Percentiles rank a stretch among this genome's conserved stretches.
These are phyloP conservation scores for Xylariaceae sp. DNA, from an alignment of 2,329 filamentous ascomycete species.

Conservation along the genomic window DNA sequence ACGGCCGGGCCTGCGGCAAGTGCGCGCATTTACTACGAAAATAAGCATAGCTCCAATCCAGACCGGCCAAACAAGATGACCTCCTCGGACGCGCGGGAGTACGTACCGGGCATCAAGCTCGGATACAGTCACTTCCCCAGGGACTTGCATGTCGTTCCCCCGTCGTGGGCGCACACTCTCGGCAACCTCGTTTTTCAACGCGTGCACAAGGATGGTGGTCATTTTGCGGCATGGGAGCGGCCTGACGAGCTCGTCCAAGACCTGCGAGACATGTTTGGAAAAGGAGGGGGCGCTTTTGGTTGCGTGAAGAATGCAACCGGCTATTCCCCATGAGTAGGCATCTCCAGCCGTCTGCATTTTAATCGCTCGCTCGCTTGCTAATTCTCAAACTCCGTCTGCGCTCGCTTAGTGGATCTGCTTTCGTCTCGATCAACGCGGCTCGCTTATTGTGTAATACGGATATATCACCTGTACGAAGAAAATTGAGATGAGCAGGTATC, in stretches of 20 bases:
- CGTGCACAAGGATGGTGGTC: conserved; percentile 49
- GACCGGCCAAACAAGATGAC: conserved; percentile 24
- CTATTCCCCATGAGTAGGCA: conserved; percentile 22
- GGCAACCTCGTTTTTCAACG: conserved; percentile 57
- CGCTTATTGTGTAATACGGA: too few species aligned
- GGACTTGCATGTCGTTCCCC: conserved; percentile 53
- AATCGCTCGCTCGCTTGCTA: neutral
- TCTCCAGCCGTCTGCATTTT: neutral
- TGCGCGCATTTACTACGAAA: conserved; percentile 69
- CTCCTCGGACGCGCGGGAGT: conserved; percentile 20
- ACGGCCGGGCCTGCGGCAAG: conserved; percentile 63
- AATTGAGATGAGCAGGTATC: too few species aligned
- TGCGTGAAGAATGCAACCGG: conserved; percentile 32
- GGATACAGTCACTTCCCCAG: conserved; percentile 52
- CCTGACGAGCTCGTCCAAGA: conserved; percentile 52
- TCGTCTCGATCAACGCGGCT: neutral
- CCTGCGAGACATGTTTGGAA: conserved; percentile 55
- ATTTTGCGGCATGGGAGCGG: conserved; percentile 59
- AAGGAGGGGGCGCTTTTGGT: conserved; percentile 42
- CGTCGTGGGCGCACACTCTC: conserved; percentile 53
- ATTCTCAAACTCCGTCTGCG: neutral
- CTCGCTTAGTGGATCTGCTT: neutral
- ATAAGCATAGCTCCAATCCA: conserved; percentile 37
- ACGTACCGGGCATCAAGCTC: conserved; percentile 37
- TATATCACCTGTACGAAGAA: too few species aligned